Percentiles rank a stretch among this genome's conserved stretches.
These are phyloP conservation scores for Saccharomyces pastorianus DNA, from an alignment of 1,139 yeast genomes.

Conservation along the genomic window DNA sequence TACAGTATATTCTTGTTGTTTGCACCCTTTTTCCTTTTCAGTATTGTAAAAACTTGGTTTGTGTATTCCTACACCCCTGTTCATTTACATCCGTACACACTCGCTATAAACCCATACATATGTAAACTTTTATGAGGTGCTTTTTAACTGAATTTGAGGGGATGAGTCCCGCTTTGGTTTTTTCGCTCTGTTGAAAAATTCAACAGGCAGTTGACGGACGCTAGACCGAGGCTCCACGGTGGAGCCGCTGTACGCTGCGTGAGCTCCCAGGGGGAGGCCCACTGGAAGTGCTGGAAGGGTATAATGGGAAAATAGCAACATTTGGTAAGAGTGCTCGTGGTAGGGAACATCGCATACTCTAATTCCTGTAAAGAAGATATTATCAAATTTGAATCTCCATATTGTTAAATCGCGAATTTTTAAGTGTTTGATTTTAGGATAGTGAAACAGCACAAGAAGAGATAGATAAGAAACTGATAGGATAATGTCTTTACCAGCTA, in stretches of 20 bases:
- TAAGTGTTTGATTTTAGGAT: background rate
- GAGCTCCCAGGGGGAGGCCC: background rate
- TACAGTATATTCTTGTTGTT: background rate
- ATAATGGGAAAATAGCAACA: background rate
- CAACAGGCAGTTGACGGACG: background rate
- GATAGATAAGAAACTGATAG: constrained; percentile 22
- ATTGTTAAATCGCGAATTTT: background rate
- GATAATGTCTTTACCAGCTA: constrained; percentile 77
- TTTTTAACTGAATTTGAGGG: background rate
- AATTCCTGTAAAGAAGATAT: background rate
- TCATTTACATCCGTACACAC: background rate
- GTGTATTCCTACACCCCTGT: background rate
- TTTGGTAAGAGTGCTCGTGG: background rate
- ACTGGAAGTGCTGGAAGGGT: background rate
- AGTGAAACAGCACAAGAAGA: constrained; percentile 12
- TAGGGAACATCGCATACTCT: background rate
- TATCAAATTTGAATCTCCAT: background rate
- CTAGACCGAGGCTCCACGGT: background rate
- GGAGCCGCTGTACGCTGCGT: background rate
- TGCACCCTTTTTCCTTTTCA: background rate
- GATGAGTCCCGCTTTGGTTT: background rate
- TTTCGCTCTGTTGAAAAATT: background rate
- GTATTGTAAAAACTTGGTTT: background rate
- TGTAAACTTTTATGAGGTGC: too few species aligned
- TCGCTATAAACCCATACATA: background rate